Base-by-base conservation (phyloP, 768 basidiomycete species). In the Tylopilus felleus region DNA sequence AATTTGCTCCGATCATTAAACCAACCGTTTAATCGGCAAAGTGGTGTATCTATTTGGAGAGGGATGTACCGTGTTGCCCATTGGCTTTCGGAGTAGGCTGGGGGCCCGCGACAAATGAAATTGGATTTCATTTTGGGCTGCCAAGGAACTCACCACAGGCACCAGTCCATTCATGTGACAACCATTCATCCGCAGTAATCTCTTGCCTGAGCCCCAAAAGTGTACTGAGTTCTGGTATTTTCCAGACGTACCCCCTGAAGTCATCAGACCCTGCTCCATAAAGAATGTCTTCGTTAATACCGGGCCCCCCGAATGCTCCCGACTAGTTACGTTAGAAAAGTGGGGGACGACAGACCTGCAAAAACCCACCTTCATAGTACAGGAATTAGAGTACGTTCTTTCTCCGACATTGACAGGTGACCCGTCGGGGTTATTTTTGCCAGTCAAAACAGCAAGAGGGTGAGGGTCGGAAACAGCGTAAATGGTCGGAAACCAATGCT, bases 211-310 rank as follows among this genome's bases (percentile, higher is more conserved):
- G 68, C 23, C 76, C 75, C 1, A 63, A 53, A 42, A 90, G 74
- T 16, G 72, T 69, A 10, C 60, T 53, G 4, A 78, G 56, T 13
- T 77, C 62, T 4, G 91, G 90, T 33, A 93, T 73, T 59, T 79
- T 81, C 91, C 91, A 93, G 22, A 90, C 65, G 59, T 93, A 93
- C 19, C 77, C 81, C 35, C 83, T 76, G 64, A 92, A 93, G 67
- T 93, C 88, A 64, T 93, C 91, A 12, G 88, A 91, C 16, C 91
- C 91, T n/a, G 80, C 80, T 33, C 78, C 78, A 62, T 85, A 93
- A 60, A 85, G 81, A 28, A 75, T 67, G 51, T 88, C 86, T 22
- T 60, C 69, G 44, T 78, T 74, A 27, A 78, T 61, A 5, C 78
- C 79, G 2, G 78, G 77, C 3, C 82, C 80, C 35, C 90, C 88